Evolutionary conservation across 2,329 filamentous ascomycete genomes (phyloP).

Genomic region (Pyricularia pennisetigena): DNA sequence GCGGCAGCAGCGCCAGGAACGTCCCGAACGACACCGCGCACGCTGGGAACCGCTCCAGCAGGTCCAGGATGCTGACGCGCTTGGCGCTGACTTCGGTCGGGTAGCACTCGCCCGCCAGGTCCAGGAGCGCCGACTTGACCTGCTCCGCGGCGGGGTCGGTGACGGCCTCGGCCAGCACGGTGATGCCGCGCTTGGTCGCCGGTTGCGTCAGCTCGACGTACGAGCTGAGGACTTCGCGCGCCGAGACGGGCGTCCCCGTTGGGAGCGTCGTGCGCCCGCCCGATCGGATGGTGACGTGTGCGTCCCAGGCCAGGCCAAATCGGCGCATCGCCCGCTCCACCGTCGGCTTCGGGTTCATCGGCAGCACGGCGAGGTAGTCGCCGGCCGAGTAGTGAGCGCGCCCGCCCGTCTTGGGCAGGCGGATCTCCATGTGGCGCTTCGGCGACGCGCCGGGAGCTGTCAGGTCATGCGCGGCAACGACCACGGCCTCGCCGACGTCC

Average conservation of each 20-base stretch:
- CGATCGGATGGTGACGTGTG: constrained; percentile 50
- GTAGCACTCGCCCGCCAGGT: constrained; percentile 37
- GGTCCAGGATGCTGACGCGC: constrained; percentile 54
- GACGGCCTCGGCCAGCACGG: constrained; percentile 18
- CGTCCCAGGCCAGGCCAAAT: constrained; percentile 62
- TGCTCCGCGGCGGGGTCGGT: constrained; percentile 7
- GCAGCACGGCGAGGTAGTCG: constrained; percentile 67
- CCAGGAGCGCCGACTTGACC: constrained; percentile 29
- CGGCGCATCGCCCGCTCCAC: constrained; percentile 54
- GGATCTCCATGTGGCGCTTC: constrained; percentile 59
- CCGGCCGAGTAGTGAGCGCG: constrained; percentile 59
- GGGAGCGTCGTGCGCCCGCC: constrained; percentile 40
- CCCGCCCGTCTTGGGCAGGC: constrained; percentile 40
- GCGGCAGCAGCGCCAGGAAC: constrained; percentile 64
- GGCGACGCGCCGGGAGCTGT: constrained; percentile 16
- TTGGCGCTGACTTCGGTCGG: constrained; percentile 40
- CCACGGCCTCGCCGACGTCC: constrained; percentile 51
- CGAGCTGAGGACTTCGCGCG: constrained; percentile 52
- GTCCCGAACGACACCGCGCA: constrained; percentile 52
- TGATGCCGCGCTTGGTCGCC: constrained; percentile 52
- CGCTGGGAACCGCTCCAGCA: constrained; percentile 54
- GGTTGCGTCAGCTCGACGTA: constrained; percentile 68
- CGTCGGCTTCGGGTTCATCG: constrained; percentile 54
- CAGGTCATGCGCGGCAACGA: constrained; percentile 42
- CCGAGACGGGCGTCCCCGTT: constrained; percentile 45